Conservation (phyloP, 768 basidiomycete genomes). For the Amanita brunnescens region DNA sequence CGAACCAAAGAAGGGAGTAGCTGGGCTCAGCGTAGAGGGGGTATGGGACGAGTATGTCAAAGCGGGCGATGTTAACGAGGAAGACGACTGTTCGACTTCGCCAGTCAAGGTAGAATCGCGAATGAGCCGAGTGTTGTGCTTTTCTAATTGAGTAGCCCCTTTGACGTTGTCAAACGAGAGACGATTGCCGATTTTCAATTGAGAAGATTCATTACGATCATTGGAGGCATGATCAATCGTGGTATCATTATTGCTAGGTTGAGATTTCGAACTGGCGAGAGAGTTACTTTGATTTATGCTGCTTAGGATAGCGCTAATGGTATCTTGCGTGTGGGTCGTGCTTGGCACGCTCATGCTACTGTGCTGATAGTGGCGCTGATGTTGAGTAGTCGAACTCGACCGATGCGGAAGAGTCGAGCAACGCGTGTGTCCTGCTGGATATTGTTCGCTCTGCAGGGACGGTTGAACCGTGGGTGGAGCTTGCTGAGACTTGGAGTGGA, state of each 20-base stretch:
- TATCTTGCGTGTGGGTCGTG: constrained; percentile 1
- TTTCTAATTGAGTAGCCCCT: constrained; percentile 2
- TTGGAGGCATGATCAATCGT: constrained; percentile 3
- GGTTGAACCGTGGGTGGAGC: constrained; percentile 6
- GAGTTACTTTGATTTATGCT: neutral
- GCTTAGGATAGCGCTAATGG: constrained; percentile 2
- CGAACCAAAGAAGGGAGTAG: constrained; percentile 63
- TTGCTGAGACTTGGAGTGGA: constrained; percentile 2
- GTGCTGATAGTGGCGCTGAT: constrained; percentile 37
- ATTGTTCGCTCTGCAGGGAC: constrained; percentile 16
- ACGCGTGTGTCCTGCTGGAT: constrained; percentile 31
- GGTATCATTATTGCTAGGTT: constrained; percentile 6
- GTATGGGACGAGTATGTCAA: constrained; percentile 61
- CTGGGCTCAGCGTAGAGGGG: constrained; percentile 59
- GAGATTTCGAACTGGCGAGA: constrained; percentile 3
- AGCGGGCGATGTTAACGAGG: constrained; percentile 55
- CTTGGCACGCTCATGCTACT: constrained; percentile 37
- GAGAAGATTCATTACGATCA: neutral
- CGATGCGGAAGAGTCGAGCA: constrained; percentile 39
- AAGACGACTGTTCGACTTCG: constrained; percentile 32
- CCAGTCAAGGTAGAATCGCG: constrained; percentile 10
- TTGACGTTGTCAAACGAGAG: constrained; percentile 5
- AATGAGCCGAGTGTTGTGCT: neutral
- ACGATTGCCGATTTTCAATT: constrained; percentile 1
- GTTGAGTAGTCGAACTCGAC: constrained; percentile 18